phyloP scores from a whole-genome alignment of 495 filamentous ascomycete genomes.

The Saxispiralis lemnorum region DNA sequence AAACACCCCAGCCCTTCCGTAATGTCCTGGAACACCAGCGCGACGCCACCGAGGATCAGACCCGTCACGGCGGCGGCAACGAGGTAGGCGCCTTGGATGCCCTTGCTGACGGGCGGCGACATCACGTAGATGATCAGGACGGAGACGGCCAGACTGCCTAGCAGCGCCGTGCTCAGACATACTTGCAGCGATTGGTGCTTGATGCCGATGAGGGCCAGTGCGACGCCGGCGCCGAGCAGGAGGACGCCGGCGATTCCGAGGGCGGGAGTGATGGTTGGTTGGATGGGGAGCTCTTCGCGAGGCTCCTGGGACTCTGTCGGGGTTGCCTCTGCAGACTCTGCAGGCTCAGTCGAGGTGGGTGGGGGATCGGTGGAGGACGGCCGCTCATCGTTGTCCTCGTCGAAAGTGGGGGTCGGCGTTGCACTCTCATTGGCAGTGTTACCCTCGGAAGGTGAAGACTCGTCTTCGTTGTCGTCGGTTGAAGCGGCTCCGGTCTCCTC shows the following conservation, averaged over 20 bases:
- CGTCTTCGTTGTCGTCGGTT: neutral
- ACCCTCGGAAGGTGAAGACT: no score
- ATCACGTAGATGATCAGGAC: conserved; percentile 83
- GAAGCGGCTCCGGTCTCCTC: neutral
- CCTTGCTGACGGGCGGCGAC: conserved; percentile 57
- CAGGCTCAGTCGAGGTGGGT: no score
- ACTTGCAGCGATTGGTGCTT: conserved; percentile 68
- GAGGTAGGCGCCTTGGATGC: conserved; percentile 74
- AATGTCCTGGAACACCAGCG: conserved; percentile 67
- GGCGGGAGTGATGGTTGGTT: conserved; percentile 61
- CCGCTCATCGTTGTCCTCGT: no score
- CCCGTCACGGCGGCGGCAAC: conserved; percentile 65
- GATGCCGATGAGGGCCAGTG: conserved; percentile 63
- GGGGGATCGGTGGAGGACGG: no score
- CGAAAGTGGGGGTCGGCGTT: no score
- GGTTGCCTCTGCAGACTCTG: neutral
- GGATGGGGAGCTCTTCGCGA: conserved; percentile 39
- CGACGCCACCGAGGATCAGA: conserved; percentile 52
- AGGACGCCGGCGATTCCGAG: conserved; percentile 63
- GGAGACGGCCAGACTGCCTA: conserved; percentile 54
- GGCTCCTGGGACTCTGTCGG: neutral
- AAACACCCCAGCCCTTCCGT: conserved; percentile 77
- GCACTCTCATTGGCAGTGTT: no score
- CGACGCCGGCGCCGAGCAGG: conserved; percentile 48
- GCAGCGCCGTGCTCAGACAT: conserved; percentile 60